phyloP scores from a whole-genome alignment of 352 stramenopile genomes.

The Phytophthora nicotianae region DNA sequence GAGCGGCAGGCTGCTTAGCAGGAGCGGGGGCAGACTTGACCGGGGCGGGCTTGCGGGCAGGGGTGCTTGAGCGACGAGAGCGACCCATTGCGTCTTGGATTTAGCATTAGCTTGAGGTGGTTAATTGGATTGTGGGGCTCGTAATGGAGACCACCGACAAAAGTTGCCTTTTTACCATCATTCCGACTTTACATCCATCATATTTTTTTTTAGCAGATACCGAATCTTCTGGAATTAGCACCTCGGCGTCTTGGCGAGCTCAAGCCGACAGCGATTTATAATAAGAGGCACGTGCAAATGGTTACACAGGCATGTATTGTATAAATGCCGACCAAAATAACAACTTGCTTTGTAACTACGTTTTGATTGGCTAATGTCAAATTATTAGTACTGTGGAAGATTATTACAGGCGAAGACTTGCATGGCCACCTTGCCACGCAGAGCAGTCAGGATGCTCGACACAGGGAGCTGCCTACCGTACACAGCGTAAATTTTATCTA shows the following conservation, averaged over 20 bases:
- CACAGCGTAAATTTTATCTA: too few relatives aligned
- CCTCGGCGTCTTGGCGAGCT: too few relatives aligned
- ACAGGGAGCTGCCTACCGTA: too few relatives aligned
- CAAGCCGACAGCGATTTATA: too few relatives aligned
- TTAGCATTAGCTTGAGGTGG: constrained; percentile 19
- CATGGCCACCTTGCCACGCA: too few relatives aligned
- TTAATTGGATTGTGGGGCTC: constrained; percentile 32
- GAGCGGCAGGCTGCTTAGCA: constrained; percentile 34
- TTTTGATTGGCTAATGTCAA: too few relatives aligned
- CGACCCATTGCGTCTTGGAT: constrained; percentile 52
- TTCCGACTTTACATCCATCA: constrained; percentile 18
- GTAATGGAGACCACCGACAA: constrained; percentile 18
- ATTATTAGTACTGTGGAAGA: too few relatives aligned
- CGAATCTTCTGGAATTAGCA: constrained; percentile 24
- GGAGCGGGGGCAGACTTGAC: constrained; percentile 44
- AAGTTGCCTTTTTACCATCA: constrained; percentile 37
- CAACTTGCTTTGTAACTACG: too few relatives aligned
- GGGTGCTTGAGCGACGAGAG: constrained; percentile 60
- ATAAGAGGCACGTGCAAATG: not conserved
- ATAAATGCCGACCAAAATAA: too few relatives aligned
- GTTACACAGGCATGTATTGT: too few relatives aligned
- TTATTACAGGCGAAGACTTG: too few relatives aligned
- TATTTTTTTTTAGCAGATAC: not conserved
- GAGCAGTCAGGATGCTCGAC: too few relatives aligned
- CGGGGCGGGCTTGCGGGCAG: constrained; percentile 49